Base-by-base conservation (phyloP, 2,329 filamentous ascomycete species). In the Penicillium sp. region DNA sequence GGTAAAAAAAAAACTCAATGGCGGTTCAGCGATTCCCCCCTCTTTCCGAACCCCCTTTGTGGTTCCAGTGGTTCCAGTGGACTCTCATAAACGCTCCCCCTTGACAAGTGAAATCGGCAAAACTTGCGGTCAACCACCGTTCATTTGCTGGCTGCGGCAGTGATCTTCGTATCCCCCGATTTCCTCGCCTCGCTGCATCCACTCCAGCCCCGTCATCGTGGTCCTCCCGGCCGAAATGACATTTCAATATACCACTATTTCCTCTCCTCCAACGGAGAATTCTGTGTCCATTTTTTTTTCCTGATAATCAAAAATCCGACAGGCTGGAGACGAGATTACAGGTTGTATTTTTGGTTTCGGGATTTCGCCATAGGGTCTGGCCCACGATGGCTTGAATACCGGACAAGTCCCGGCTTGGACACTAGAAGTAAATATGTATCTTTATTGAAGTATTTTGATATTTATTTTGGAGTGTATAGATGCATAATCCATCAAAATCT, bases 221-320 rank as follows among this genome's bases (percentile, higher is more conserved):
- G 26, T 17, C 24, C 17, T 18, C 40, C 45, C 53, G 47, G 50
- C 50, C 50, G 50, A 49, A 46, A 52, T 54, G 53, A 56, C 47
- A 44, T 53, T 39, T 20, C 23, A 27, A 15, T 42, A 17, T 27
- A 29, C 23, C 12, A 12, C 20, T 33, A n/a, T 23, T 36, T 21
- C 13, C 33, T 32, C 24, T 18, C 32, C n/a, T 21, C 27, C 10
- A 34, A 17, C 6, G 26, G 9, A 10, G n/a, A 39, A 21, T 18
- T 45, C 33, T 18, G 21, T 7, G 36, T 17, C 37, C 43, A 36
- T 32, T 21, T 21, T 32, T 30, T 33, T 34, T 43, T 40, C 36
- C 7, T 26, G 17, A 5, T 18, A 37, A 26, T 27, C 24, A 27
- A 10, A 10, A 6, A 40, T 26, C 36, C 36, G 36, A 15, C 13